phyloP scores from a whole-genome alignment of 2,329 filamentous ascomycete genomes.

The Colletotrichum falcatum region DNA sequence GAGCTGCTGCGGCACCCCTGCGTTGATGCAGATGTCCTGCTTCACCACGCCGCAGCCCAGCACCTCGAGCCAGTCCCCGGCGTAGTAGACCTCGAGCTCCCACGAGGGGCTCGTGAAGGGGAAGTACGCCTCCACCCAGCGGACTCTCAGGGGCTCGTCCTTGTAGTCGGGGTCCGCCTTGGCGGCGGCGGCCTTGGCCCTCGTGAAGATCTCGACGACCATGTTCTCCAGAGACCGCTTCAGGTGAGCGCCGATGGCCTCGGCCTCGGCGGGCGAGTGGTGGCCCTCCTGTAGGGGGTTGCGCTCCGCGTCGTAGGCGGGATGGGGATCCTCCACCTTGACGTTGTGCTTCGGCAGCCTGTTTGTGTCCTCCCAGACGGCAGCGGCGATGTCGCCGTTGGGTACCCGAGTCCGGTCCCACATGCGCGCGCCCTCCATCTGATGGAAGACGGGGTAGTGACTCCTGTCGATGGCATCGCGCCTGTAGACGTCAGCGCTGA shows the following conservation, averaged over 20 bases:
- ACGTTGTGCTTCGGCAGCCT: slow-evolving; percentile 79
- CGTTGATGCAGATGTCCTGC: slow-evolving; percentile 83
- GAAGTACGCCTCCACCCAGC: slow-evolving; percentile 98
- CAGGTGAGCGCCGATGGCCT: slow-evolving; percentile 85
- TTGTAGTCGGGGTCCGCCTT: slow-evolving; percentile 61
- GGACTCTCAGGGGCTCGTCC: slow-evolving; percentile 82
- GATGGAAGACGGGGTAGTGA: slow-evolving; percentile 97
- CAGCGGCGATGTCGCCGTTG: slow-evolving; percentile 69
- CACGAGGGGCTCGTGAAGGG: slow-evolving; percentile 96
- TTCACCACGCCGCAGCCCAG: slow-evolving; percentile 92
- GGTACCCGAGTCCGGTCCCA: slow-evolving; percentile 80
- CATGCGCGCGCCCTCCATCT: slow-evolving; percentile 94
- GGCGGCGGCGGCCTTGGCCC: slow-evolving; percentile 75
- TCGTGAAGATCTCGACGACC: slow-evolving; percentile 88
- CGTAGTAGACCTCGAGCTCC: slow-evolving; percentile 96
- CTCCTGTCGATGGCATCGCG: slow-evolving; percentile 94
- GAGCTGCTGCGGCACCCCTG: slow-evolving; percentile 78
- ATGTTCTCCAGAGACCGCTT: slow-evolving; percentile 91
- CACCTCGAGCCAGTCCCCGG: slow-evolving; percentile 94
- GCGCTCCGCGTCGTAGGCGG: slow-evolving; percentile 78
- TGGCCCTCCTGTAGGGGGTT: slow-evolving; percentile 84
- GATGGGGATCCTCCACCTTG: slow-evolving; percentile 85
- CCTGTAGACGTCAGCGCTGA: slow-evolving; percentile 94
- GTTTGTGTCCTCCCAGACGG: slow-evolving; percentile 77
- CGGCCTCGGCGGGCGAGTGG: slow-evolving; percentile 81